Evolutionary conservation across 1,284 basidiomycete genomes (phyloP), one percentile per base, ranked within the genome.

Genomic region (Pseudozyma sp.): DNA sequence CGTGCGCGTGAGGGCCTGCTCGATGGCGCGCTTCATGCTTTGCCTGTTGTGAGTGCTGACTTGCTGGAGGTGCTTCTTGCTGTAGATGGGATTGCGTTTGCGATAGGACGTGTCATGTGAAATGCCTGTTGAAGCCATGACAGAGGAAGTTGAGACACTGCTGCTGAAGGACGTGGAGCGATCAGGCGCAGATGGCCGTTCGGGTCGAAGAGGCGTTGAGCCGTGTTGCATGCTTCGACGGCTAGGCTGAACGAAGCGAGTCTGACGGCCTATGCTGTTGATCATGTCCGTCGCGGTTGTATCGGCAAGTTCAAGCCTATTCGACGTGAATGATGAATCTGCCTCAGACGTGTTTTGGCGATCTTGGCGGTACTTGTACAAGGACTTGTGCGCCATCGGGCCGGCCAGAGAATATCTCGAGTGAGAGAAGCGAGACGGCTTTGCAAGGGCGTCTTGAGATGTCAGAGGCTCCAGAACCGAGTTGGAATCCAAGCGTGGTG

Each of bases 261-360:
- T 60, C 45, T 69, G 67, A 31, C 67, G 67, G 13, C 67, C 67
- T 14, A 64, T 60, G 40, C 34, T 55, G 40, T 56, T 48, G n/a
- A 69, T n/a, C 35, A 48, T 13, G 10, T 69, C 61, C 11, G 53
- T 64, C 13, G 67, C 67, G 16, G 61, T 64, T 1, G 29, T 45
- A n/a, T 64, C 45, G 10, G 37, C 52, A 13, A 34, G 11, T 1
- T 51, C 47, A 8, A 30, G 24, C 10, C 19, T 24, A 44, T 44
- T 48, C 8, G 11, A 17, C 29, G 14, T 14, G 29, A 52, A 16
- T 19, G 44, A 7, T 4, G 13, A 45, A 8, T 4, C 16, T n/a
- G 30, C 14, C 11, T 19, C 46, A 42, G 39, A 8, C 9, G 33
- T 11, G 44, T 16, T n/a, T 0, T 40, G 43, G 13, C 48, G 54